Base-by-base conservation (phyloP, 805 yeast genomes). In the Starmera caribaea region DNA sequence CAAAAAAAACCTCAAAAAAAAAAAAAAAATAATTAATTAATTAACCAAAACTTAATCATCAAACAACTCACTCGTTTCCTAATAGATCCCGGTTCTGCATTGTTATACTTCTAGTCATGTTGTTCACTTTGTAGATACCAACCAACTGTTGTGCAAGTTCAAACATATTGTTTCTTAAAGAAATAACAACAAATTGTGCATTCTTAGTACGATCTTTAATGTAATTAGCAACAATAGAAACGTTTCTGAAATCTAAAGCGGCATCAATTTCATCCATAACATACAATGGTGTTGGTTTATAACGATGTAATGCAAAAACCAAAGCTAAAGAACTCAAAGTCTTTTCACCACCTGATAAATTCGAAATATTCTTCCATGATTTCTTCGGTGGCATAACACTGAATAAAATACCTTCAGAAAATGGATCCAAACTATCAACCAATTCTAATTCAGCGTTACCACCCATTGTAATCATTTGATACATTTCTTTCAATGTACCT, bases 181-280 rank as follows among this genome's bases (percentile, higher is more conserved):
- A 90, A 34, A 92, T 92, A 29, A 92, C 98, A 54, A 92, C 77
- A 51, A 92, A 92, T 58, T 92, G 99, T 1, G 97, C 98, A 60
- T 90, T 87, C 62, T 84, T 85, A 3, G 98, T 94, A 38, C 97
- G 71, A 53, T 89, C 96, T 55, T 88, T 89, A 58, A 92, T 92
- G 57, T 92, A 94, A 54, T 89, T 90, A 4, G 98, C 99, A 38
- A 92, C 96, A 62, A 92, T 92, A 11, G 96, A 87, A 29, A 92
- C 98, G 52, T 92, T 92, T 57, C 97, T 70, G 63, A 92, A 92
- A 65, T 92, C 99, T 47, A 92, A 71, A 2, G 99, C 99, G 1
- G 99, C 98, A 65, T 92, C 98, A 50, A 92, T 92, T 64, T 92
- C 98, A 65, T 92, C 98, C 98, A 92, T 92, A 30, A 92, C 97